Base-by-base conservation (phyloP, 768 basidiomycete genomes). In the Hypholoma sublateritium region DNA sequence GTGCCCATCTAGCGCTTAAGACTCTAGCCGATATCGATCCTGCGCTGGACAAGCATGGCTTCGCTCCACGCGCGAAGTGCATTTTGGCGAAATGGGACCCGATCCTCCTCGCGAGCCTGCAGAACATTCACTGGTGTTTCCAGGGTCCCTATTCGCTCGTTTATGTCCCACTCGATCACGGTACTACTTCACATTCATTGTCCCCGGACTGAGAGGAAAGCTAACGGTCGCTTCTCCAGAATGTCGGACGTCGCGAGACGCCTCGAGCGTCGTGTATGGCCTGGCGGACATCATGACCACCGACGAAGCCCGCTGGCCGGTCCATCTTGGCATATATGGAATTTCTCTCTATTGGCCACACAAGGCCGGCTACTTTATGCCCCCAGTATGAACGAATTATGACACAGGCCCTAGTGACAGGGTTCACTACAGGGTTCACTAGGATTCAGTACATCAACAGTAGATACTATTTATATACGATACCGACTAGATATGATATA, bases 251-350 rank as follows among this genome's bases (percentile, higher is more conserved):
- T 34, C 42, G 5, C 17, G 7, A 2, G 34, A 53, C 9, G 42
- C 34, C 7, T 53, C 41, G 19, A 39, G 43, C 14, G 45, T 53
- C 11, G 28, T 45, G 13, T 45, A 53, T 22, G 53, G 53, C 7
- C 43, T 53, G 14, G 34, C 24, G 16, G 21, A 53, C 22, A 28
- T 25, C 14, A 53, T 53, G 43, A 21, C n/a, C 12, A 11, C n/a
- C n/a, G 53, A 53, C n/a, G 53, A 53, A 21, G 43, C 53, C 4
- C 43, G 53, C 17, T 53, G 53, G 53, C 37, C 53, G 11, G 42
- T 17, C 16, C 42, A 45, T 36, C 42, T 53, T 2, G 53, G 43
- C n/a, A 36, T 43, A 8, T 53, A 34, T 53, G 53, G 53, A 2
- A 53, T 53, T 17, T 42, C 53, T 19, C 17, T 53, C 12, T 22